Evolutionary conservation across 1,139 yeast genomes (phyloP), one percentile per base, ranked within the genome.

Genomic region (Lodderomyces theae): DNA sequence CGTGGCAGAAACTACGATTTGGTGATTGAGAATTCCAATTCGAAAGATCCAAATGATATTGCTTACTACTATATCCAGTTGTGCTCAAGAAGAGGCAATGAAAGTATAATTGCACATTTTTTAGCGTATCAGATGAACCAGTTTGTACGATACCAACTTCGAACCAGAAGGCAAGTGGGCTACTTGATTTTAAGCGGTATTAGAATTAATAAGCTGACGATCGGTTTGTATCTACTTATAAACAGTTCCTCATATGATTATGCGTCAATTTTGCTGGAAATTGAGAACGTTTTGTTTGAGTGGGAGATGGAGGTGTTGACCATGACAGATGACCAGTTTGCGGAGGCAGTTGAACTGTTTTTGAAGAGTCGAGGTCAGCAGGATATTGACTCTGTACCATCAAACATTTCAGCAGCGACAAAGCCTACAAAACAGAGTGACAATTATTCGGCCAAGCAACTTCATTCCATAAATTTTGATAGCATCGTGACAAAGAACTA

Each of bases 31-130:
- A 62, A 50, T 29, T 24, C 65, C 0, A 64, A 70, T 19, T 51
- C 58, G 13, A 60, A 54, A 13, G 85, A 80, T 51, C 74, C 74
- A 3, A 70, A 74, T 30, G 77, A 71, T 47, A 62, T 79, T 1
- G 58, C 79, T 3, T 69, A 69, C 7, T 67, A 68, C 48, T 82
- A 74, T 50, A 56, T 80, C 25, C 86, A 82, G 55, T 61, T 80
- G 1, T 86, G 86, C 0, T 39, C 47, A 2, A 60, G 82, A 41
- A 53, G 57, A 2, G 67, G 72, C 48, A 30, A 42, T 0, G 42
- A 47, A 11, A 49, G 69, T 37, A 56, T 77, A 0, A 44, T 79
- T 40, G 69, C 80, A 0, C 63, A 60, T 16, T 53, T 82, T 6
- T 42, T 77, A 0, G 69, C 77, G 0, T 76, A 65, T 49, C 43